Evolutionary conservation across 2,329 filamentous ascomycete species (phyloP), one percentile per base, ranked within the genome.

Genomic region (Paracoccidioides brasiliensis): DNA sequence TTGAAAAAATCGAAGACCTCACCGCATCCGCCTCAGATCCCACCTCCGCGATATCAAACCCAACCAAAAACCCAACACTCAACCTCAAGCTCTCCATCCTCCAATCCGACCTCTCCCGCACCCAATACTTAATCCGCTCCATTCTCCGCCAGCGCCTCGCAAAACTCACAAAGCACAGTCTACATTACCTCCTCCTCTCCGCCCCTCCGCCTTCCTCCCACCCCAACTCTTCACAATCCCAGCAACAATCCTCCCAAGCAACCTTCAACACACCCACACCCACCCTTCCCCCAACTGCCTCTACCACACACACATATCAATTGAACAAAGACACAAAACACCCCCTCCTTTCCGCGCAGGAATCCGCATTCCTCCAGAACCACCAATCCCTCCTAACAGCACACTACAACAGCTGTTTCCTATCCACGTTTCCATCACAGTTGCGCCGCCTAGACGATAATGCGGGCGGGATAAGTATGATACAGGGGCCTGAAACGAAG

Each of bases 11-110:
- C 60, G 85, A 88, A 72, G 80, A 84, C 60, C 67, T 76, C 43
- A 71, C 73, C 50, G 64, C 67, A 52, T 70, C 79, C 70, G 69
- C 70, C 56, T 64, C 66, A 48, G 70, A 78, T 69, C 75, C 59
- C 69, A 51, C 55, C 35, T 53, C 46, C 22, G 22, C 22, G 2
- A 22, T 22, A 38, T 51, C 60, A 78, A 91, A 86, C 10, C 86
- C 86, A 59, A 84, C 87, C 66, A 86, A 90, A 82, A 90, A 95
- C 65, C 86, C 90, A 49, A 90, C 87, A 70, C 85, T 88, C 60
- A 97, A 95, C 69, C 95, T 98, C 69, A 83, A 83, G 58, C 83
- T 97, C 66, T 95, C 96, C 51, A 86, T 98, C 59, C 84, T 96
- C 55, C 93, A 98, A 75, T 97, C 94, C 5, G 93, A 98, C 73